Base-by-base conservation (phyloP, 2,329 filamentous ascomycete genomes). In the Penicillium sp. region DNA sequence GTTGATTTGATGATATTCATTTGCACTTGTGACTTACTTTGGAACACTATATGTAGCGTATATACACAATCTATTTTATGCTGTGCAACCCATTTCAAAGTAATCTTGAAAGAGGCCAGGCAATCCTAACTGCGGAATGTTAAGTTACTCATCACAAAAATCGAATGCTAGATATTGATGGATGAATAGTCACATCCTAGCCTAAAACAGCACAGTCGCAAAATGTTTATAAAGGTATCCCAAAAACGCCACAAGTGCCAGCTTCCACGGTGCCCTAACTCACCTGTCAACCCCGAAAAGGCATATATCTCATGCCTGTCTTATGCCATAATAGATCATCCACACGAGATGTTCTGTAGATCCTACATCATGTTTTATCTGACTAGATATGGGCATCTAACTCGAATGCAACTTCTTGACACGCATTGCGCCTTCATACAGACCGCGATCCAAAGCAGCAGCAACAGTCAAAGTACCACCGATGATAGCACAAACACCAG, bases 401-500 rank as follows among this genome's bases (percentile, higher is more conserved):
- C 75, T 79, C 43, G 81, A 78, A 70, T 88, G 90, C 72, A 96
- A 74, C 82, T 99, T 99, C 83, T 89, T 96, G 60, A 97, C 80
- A 69, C 89, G 84, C 54, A 87, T 84, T 2, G 84, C 83, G 39
- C 94, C 94, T 76, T 99, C 94, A 67, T 97, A 99, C 57, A 97
- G 75, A 46, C 89, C 90, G 53, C 95, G 84, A 71, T 99, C 94
- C 30, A 99, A 79, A 4, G 94, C 94, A 6, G 95, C 94, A 10
- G 94, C 94, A 16, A 99, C 94, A 0, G 94, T 99, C 62, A 99
- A 76, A 0, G 94, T 99, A 63, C 94, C 94, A 58, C 94, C 94
- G 47, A 99, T 87, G 57, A 97, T 89, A 35, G 93, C 93, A 73
- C 94, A 99, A 18, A 99, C 84, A 44, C 94, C 94, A 1, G 94